Conservation (phyloP, 2,329 filamentous ascomycete genomes). For the Ascochyta rabiei region DNA sequence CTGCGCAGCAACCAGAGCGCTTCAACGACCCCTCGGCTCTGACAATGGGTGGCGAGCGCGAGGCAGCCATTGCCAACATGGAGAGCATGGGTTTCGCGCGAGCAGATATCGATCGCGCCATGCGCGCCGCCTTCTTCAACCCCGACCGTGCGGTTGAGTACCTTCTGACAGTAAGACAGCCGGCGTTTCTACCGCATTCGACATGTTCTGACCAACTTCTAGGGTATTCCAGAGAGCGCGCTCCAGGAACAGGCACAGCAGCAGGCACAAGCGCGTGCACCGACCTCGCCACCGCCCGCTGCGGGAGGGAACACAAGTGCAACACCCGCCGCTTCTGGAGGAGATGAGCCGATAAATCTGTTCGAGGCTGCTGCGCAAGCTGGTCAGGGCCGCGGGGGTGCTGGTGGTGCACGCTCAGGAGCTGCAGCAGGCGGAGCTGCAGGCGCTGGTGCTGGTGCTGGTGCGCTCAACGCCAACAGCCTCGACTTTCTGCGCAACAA, state of each 20-base stretch:
- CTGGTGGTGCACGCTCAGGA: slow-evolving; percentile 53
- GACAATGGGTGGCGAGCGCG: slow-evolving; percentile 81
- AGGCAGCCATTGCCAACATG: slow-evolving; percentile 87
- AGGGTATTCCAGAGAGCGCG: slow-evolving; percentile 91
- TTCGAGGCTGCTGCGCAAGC: slow-evolving; percentile 91
- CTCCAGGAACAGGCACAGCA: slow-evolving; percentile 67
- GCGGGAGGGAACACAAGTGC: slow-evolving; percentile 54
- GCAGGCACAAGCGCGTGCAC: slow-evolving; percentile 50
- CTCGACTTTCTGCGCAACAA: slow-evolving; percentile 95
- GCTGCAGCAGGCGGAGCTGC: slow-evolving; percentile 54
- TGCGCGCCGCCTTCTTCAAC: slow-evolving; percentile 97
- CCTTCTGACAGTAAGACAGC: slow-evolving; percentile 73
- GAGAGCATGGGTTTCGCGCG: slow-evolving; percentile 96
- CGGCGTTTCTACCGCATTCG: slow-evolving; percentile 4
- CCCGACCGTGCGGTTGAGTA: slow-evolving; percentile 98
- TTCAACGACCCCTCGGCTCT: slow-evolving; percentile 81
- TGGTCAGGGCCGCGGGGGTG: slow-evolving; percentile 56
- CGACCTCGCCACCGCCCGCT: slow-evolving; percentile 50
- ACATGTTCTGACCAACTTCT: slow-evolving; percentile 29
- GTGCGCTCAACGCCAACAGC: slow-evolving; percentile 68
- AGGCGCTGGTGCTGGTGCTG: slow-evolving; percentile 56
- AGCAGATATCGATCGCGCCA: slow-evolving; percentile 85
- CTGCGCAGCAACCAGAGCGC: slow-evolving; percentile 52
- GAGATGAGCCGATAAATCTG: slow-evolving; percentile 77
- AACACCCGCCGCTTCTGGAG: slow-evolving; percentile 50